A percentile compares a stretch with the other conserved stretches of the same genome.
phyloP scores from a whole-genome alignment of 2,329 filamentous ascomycete genomes.

The Macrophomina phaseolina region DNA sequence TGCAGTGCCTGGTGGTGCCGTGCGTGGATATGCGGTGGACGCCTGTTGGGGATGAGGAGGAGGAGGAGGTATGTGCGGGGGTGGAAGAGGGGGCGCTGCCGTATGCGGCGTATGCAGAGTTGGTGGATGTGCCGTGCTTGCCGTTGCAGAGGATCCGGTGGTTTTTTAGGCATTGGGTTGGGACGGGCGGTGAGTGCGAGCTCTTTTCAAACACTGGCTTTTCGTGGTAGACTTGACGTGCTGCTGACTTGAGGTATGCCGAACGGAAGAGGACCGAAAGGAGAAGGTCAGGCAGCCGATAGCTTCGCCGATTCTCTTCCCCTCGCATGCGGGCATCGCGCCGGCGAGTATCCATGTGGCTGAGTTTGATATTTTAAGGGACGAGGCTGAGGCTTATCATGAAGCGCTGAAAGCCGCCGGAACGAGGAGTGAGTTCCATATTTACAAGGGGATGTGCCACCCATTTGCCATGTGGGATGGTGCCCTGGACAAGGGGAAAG shows the following conservation, averaged over 20 bases:
- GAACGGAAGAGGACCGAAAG: background rate
- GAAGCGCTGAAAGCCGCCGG: slow-evolving; percentile 23
- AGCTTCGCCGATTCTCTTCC: slow-evolving; percentile 1
- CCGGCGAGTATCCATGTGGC: slow-evolving; percentile 39
- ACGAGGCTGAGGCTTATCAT: slow-evolving; percentile 40
- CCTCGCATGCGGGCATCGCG: slow-evolving; percentile 1
- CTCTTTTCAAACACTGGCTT: no score
- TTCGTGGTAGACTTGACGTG: no score
- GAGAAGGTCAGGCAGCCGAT: background rate
- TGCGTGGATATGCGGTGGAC: slow-evolving; percentile 32
- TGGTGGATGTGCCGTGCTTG: slow-evolving; percentile 1
- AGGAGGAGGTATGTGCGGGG: slow-evolving; percentile 32
- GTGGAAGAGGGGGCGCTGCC: slow-evolving; percentile 27
- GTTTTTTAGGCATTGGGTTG: slow-evolving; percentile 1
- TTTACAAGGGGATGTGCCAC: slow-evolving; percentile 6
- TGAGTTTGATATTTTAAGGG: slow-evolving; percentile 42
- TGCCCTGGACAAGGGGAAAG: slow-evolving; percentile 10
- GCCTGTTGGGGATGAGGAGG: slow-evolving; percentile 16
- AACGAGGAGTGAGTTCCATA: slow-evolving; percentile 24
- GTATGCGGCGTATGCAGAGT: background rate
- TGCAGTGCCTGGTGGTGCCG: slow-evolving; percentile 39
- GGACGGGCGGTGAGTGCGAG: background rate
- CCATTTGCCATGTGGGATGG: background rate
- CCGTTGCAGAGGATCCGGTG: slow-evolving; percentile 6
- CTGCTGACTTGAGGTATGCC: no score